phyloP scores from a whole-genome alignment of 2,329 filamentous ascomycete species.

The Berkeleyomyces rouxiae region DNA sequence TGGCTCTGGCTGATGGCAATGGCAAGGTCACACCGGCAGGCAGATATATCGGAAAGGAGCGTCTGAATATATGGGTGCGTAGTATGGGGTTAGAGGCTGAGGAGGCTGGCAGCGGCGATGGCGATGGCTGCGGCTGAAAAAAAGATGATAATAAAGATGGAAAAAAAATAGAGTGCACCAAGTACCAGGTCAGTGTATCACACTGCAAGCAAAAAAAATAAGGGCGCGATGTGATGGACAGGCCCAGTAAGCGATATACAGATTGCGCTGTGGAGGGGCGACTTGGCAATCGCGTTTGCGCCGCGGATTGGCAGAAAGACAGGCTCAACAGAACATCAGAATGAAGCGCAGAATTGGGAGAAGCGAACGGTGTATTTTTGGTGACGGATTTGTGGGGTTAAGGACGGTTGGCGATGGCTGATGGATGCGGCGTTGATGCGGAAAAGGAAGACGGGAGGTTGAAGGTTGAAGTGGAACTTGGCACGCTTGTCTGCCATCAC shows the following conservation, averaged over 20 bases:
- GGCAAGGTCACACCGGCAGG: background rate
- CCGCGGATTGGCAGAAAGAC: constrained; percentile 1
- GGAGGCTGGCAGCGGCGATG: background rate
- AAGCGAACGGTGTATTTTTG: constrained; percentile 20
- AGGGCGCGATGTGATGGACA: constrained; percentile 6
- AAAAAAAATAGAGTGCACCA: constrained; percentile 1
- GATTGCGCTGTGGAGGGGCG: constrained; percentile 2
- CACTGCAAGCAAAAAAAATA: constrained; percentile 3
- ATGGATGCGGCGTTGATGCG: constrained; percentile 28
- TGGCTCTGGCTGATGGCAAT: constrained; percentile 2
- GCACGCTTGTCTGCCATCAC: constrained; percentile 4
- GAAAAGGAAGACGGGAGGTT: constrained; percentile 40
- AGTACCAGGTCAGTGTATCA: constrained; percentile 5
- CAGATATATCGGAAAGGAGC: background rate
- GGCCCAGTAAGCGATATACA: constrained; percentile 1
- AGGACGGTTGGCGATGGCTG: constrained; percentile 11
- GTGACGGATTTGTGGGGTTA: constrained; percentile 23
- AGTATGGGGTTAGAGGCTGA: background rate
- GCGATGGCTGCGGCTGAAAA: background rate
- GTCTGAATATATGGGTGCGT: background rate
- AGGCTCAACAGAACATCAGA: constrained; percentile 10
- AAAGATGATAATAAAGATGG: background rate
- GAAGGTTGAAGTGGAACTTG: constrained; percentile 29
- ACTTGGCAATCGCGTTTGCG: constrained; percentile 12
- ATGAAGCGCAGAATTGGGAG: constrained; percentile 11